Evolutionary conservation across 768 basidiomycete species (phyloP).

Genomic region (Pleurotus pulmonarius): DNA sequence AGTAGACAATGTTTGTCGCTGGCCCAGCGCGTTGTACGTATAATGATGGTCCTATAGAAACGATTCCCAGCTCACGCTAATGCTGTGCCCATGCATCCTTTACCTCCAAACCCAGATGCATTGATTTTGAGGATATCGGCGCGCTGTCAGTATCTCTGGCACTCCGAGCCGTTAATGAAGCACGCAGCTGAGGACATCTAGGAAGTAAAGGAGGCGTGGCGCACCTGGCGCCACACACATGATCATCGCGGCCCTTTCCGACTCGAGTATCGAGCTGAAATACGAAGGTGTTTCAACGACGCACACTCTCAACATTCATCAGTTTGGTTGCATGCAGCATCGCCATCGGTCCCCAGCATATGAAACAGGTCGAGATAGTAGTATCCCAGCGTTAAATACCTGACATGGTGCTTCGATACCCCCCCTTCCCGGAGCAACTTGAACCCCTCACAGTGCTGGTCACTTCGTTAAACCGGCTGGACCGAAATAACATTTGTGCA

Average conservation of each 20-base stretch:
- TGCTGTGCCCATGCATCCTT: background rate
- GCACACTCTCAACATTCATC: background rate
- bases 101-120: background rate
- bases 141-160: background rate
- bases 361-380: background rate
- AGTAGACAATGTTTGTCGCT: too few species aligned
- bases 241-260: too few species aligned
- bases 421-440: background rate
- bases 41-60: too few species aligned
- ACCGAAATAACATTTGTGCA: background rate
- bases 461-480: slow-evolving; percentile 5
- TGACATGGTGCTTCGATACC: background rate
- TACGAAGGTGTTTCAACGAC: background rate
- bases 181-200: background rate
- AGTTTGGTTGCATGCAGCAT: background rate
- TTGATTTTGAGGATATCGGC: too few species aligned
- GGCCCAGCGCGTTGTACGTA: too few species aligned
- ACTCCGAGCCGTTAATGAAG: background rate
- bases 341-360: background rate
- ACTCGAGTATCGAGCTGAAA: background rate
- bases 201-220: background rate
- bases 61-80: background rate
- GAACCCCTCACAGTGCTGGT: slow-evolving; percentile 4
- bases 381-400: background rate
- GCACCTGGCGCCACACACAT: too few species aligned